Evolutionary conservation across 225 moss, liverwort and hornwort genomes (phyloP), one percentile per base, ranked within the genome.

Genomic region (Sphagnum contortum): DNA sequence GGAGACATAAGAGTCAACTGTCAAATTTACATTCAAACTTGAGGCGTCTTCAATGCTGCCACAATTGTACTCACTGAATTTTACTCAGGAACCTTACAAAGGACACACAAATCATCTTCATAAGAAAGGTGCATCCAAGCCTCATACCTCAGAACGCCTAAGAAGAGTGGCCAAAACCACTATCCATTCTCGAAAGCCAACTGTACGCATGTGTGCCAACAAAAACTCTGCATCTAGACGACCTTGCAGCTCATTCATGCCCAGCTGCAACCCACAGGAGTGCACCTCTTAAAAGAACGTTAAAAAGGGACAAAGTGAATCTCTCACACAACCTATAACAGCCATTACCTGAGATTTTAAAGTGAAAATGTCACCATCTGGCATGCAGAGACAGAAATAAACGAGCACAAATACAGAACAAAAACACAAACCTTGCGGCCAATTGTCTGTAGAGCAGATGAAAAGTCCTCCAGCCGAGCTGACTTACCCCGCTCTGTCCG

Each of bases 101-200:
- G 29, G 29, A 29, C 29, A 29, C 29, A 29, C 29, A 29, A 29
- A 29, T 29, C 29, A 29, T 29, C 29, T 29, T 29, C 29, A 29
- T 29, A 29, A 29, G 29, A 29, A 29, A 29, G 29, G 29, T 29
- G 29, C 29, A 29, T 29, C 29, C 29, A 29, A 29, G 29, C n/a
- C 64, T 48, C 55, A 48, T 76, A 95, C 95, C 95, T 95, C 92
- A 9, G 86, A 68, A 51, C 74, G 72, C 57, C 86, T 80, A 52
- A 95, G 76, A 61, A 92, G 75, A 64, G 95, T 95, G 45, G 82
- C 95, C 66, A 95, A 79, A 66, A 95, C 95, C 73, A 92, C 95
- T 60, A 92, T 81, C 95, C 95, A 95, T 72, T 95, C 95, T 68
- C 88, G 91, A 79, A 92, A 90, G 44, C 95, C 95, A 62, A 88